These are phyloP conservation scores for Senna siamea DNA, from an alignment of 306 rosid genomes.

Conservation along the genomic window DNA sequence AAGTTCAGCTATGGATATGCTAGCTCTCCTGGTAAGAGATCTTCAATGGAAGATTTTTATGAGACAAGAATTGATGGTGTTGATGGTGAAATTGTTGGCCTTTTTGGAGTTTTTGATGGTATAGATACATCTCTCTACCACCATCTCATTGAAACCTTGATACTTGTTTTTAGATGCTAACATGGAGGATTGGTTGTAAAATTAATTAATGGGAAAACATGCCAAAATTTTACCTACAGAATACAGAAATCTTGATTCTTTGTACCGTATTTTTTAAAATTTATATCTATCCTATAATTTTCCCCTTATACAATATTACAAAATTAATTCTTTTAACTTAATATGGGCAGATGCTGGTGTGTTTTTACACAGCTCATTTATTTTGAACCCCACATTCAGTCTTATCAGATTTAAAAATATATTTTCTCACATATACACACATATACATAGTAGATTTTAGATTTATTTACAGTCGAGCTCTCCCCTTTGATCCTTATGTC, in stretches of 20 bases:
- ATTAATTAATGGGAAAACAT: not conserved
- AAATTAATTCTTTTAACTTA: not conserved
- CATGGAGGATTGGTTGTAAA: not conserved
- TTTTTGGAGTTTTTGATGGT: constrained; percentile 98
- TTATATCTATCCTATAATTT: not conserved
- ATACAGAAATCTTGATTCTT: not conserved
- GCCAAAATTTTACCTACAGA: constrained; percentile 11
- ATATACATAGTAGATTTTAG: not conserved
- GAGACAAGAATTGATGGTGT: constrained; percentile 97
- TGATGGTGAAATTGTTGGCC: constrained; percentile 89
- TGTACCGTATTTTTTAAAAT: not conserved
- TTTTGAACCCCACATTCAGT: not conserved
- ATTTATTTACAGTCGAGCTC: not conserved
- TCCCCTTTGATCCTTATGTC: not conserved
- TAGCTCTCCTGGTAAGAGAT: constrained; percentile 89
- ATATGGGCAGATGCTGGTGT: not conserved
- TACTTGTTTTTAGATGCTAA: not conserved
- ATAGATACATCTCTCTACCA: constrained; percentile 28
- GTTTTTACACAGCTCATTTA: not conserved
- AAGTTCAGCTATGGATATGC: constrained; percentile 96
- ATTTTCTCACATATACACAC: not conserved
- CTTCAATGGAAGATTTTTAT: constrained; percentile 95
- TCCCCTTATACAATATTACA: constrained; percentile 3
- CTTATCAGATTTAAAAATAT: not conserved
- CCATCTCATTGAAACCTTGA: not conserved